phyloP scores from a whole-genome alignment of 2,329 filamentous ascomycete species.

The Cordyceps farinosa region DNA sequence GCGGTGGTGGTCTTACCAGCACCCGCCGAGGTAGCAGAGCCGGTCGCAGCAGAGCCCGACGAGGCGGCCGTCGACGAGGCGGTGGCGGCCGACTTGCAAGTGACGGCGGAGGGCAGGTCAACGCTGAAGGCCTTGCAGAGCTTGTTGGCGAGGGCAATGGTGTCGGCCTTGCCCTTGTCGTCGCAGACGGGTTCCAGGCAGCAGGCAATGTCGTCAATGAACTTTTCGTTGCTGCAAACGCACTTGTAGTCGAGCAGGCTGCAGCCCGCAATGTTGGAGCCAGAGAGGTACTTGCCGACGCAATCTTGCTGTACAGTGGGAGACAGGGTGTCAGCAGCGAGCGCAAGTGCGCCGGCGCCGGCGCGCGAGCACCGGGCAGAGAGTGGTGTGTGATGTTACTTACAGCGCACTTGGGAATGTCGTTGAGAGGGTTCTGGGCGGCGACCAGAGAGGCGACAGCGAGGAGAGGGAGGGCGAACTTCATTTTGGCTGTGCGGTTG shows the following conservation, averaged over 20 bases:
- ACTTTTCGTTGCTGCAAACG: constrained; percentile 39
- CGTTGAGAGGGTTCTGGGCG: constrained; percentile 29
- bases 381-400: constrained; percentile 20
- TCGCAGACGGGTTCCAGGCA: constrained; percentile 37
- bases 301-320: constrained; percentile 25
- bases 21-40: not conserved
- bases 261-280: constrained; percentile 37
- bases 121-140: constrained; percentile 38
- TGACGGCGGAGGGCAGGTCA: constrained; percentile 34
- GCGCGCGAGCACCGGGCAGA: not conserved
- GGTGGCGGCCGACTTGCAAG: constrained; percentile 29
- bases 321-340: not conserved
- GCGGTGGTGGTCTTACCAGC: not conserved
- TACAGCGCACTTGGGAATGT: constrained; percentile 39
- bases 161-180: constrained; percentile 29
- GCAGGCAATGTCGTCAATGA: constrained; percentile 41
- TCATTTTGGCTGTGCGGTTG: constrained; percentile 30
- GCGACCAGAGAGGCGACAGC: constrained; percentile 31
- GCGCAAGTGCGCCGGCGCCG: not conserved
- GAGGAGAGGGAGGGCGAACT: constrained; percentile 30
- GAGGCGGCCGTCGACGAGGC: not conserved
- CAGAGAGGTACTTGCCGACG: constrained; percentile 32
- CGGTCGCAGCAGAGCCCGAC: not conserved
- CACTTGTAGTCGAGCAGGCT: constrained; percentile 37
- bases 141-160: constrained; percentile 36